Evolutionary conservation across 164 flowering plant species (phyloP).

Genomic region (Sextonia rubra): DNA sequence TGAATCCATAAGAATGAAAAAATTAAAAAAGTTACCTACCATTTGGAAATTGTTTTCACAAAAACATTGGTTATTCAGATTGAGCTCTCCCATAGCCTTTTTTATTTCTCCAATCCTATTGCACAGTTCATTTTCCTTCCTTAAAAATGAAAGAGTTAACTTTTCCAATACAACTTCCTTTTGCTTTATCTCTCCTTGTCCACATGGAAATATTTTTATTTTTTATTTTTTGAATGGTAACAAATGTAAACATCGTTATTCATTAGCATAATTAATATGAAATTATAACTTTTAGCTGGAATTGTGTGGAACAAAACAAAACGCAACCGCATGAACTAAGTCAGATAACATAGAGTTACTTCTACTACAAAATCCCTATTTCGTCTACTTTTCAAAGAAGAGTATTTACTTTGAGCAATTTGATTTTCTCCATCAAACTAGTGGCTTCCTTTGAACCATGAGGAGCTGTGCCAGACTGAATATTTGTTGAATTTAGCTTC

Average conservation of each 20-base stretch:
- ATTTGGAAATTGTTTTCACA: slow-evolving; percentile 22
- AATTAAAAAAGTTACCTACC: slow-evolving; percentile 25
- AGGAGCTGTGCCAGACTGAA: slow-evolving; percentile 27
- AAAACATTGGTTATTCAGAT: slow-evolving; percentile 22
- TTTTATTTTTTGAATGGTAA: no score
- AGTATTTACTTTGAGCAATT: slow-evolving; percentile 59
- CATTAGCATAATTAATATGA: not conserved
- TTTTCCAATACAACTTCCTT: slow-evolving; percentile 63
- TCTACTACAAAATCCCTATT: not conserved
- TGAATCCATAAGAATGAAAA: not conserved
- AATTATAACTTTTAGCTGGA: not conserved
- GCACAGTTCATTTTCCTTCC: slow-evolving; percentile 66
- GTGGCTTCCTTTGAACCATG: slow-evolving; percentile 48
- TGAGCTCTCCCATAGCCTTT: slow-evolving; percentile 38
- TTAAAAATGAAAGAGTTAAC: slow-evolving; percentile 46
- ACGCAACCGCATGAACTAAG: not conserved
- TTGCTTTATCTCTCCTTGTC: slow-evolving; percentile 53
- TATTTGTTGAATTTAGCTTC: slow-evolving; percentile 30
- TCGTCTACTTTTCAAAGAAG: not conserved
- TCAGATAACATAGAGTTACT: not conserved
- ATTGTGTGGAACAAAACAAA: not conserved
- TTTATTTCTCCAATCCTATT: slow-evolving; percentile 59
- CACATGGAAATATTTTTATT: not conserved
- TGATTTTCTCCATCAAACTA: slow-evolving; percentile 56
- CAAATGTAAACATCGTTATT: not conserved